Base-by-base conservation (phyloP, 345 rosid species). In the Capsella bursapastoris region DNA sequence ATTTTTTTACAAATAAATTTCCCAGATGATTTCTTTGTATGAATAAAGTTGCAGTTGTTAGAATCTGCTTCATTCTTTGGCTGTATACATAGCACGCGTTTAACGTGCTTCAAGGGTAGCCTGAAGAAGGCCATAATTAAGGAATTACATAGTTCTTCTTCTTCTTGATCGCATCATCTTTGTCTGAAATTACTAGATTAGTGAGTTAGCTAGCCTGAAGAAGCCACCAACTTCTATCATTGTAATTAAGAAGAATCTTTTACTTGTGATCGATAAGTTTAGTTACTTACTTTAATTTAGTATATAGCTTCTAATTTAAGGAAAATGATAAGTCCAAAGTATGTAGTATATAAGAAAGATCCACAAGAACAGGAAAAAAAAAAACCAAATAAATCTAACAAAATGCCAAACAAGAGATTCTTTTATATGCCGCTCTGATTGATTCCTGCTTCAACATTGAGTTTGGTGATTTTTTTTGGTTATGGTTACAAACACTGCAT, bases 41-140 rank as follows among this genome's bases (percentile, higher is more conserved):
- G 22, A 76, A 63, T 76, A 63, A 69, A 55, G 70, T 61, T 15
- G 64, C 63, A 51, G 57, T 43, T 1, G 27, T 59, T 75, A 59
- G 51, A 57, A 64, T 32, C 7, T 64, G 56, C 40, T 55, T 64
- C 13, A 13, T 44, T 56, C 61, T 50, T 38, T 38, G 6, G 9
- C 5, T 45, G 55, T 43, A 43, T 47, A 45, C 34, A 60, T 11
- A 22, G 12, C 34, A 32, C 37, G n/a, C 25, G 48, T 7, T 38
- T 50, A 18, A 16, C 27, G 27, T 49, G 53, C 11, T 49, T 49
- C 27, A 49, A 49, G 53, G 4, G 9, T 15, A 22, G 25, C 25
- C 25, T 22, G 25, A 22, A 22, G 25, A 22, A 22, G 25, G 25
- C 25, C 25, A 22, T 22, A 22, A 15, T 14, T 13, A 57, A 31